Evolutionary conservation across 2,329 filamentous ascomycete species (phyloP), one percentile per base, ranked within the genome.

Genomic region (Lomentospora prolificans): DNA sequence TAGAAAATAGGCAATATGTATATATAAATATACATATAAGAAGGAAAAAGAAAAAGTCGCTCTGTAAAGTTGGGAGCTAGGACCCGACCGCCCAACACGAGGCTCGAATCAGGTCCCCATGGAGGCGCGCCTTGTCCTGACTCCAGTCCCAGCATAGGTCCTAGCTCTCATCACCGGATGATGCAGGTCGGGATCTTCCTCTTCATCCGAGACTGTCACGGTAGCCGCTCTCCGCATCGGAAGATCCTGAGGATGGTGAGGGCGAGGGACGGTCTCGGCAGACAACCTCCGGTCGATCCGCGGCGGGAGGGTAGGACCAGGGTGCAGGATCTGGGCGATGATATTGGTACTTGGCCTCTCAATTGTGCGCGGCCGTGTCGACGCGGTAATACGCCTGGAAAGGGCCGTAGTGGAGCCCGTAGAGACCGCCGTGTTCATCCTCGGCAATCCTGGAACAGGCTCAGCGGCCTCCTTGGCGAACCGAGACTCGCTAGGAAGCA

Each of bases 401-500:
- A 64, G 36, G 62, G 39, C 53, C 8, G 28, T 12, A 5, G 39
- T 28, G 3, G 53, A 55, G 24, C 6, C 28, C 1, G 65, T 63
- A 3, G 73, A 73, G 1, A 63, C 57, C 6, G 59, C 63, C 9
- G 72, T 74, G 46, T 62, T 64, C n/a, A 70, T 67, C 14, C 69
- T 67, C n/a, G 66, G 63, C 10, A 72, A 62, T 3, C 64, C 65
- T 2, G 69, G 68, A 39, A 76, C 74, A 12, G 70, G 56, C 27
- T 76, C 75, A 17, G 76, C 75, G 2, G 73, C 73, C 63, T 82
- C 79, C 57, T 74, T 77, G 55, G 73, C 71, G 61, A 80, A 76
- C 22, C 80, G 75, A 24, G 77, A 69, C 62, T 83, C 79, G 64
- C 76, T 81, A 3, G 80, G 80, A 14, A 84, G 68, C 8, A 83